Conservation (phyloP, 495 filamentous ascomycete species). For the Penicillium ucsense region DNA sequence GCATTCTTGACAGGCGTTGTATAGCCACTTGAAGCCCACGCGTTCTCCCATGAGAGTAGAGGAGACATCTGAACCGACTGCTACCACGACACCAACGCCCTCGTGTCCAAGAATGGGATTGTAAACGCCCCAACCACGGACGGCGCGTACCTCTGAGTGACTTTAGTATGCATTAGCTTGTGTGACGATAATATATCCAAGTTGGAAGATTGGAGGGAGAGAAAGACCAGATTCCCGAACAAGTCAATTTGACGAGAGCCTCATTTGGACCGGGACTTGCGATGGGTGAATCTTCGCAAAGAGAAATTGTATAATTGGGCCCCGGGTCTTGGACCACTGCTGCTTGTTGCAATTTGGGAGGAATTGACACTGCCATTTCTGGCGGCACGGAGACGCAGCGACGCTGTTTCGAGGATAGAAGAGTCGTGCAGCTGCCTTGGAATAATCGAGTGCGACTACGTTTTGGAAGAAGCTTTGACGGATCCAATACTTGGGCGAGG, state of each 20-base stretch:
- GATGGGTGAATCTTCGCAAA: slow-evolving; percentile 7
- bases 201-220: not conserved
- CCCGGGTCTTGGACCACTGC: slow-evolving; percentile 14
- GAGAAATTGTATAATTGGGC: slow-evolving; percentile 2
- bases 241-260: slow-evolving; percentile 13
- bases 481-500: too few species aligned
- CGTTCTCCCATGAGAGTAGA: slow-evolving; percentile 16
- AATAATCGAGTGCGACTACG: too few species aligned
- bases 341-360: slow-evolving; percentile 7
- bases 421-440: too few species aligned
- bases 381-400: too few species aligned
- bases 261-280: slow-evolving; percentile 9
- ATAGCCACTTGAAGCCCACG: slow-evolving; percentile 32
- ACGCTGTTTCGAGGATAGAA: too few species aligned
- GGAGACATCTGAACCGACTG: slow-evolving; percentile 12
- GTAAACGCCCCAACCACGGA: slow-evolving; percentile 12
- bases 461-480: too few species aligned
- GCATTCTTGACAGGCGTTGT: slow-evolving; percentile 24
- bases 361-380: not conserved
- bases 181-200: too few species aligned
- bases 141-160: slow-evolving; percentile 18
- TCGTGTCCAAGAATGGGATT: slow-evolving; percentile 29
- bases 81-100: slow-evolving; percentile 24
- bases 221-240: slow-evolving; percentile 14
- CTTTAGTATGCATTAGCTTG: not conserved